Evolutionary conservation across 169 alveolate genomes (phyloP).

Genomic region (Plasmodium fragile): DNA sequence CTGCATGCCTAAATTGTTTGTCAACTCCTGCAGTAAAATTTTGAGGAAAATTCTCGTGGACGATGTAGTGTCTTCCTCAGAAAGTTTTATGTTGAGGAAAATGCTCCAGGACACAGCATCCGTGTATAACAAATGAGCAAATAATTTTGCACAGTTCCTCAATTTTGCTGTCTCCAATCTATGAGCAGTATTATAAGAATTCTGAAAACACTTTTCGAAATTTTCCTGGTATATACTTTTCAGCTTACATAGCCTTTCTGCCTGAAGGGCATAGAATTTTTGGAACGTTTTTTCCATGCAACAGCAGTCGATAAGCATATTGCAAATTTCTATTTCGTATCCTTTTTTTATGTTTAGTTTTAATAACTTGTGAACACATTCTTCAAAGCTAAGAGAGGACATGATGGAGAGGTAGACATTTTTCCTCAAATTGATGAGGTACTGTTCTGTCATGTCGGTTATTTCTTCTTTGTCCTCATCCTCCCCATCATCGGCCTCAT

Average conservation of each 20-base stretch:
- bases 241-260: constrained; percentile 96
- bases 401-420: constrained; percentile 97
- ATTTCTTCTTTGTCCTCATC: constrained; percentile 82
- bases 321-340: constrained; percentile 94
- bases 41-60: constrained; percentile 97
- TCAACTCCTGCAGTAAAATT: constrained; percentile 94
- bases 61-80: constrained; percentile 98
- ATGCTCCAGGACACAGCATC: constrained; percentile 90
- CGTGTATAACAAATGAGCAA: constrained; percentile 95
- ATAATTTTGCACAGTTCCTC: constrained; percentile 97
- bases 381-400: constrained; percentile 98
- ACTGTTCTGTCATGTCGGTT: constrained; percentile 95
- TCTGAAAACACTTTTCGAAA: constrained; percentile 91
- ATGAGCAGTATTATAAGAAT: constrained; percentile 91
- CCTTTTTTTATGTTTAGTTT: constrained; percentile 95
- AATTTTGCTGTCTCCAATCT: constrained; percentile 97
- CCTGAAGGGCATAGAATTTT: constrained; percentile 95
- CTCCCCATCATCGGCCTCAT: constrained; percentile 86
- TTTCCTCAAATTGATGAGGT: constrained; percentile 94
- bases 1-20: constrained; percentile 90
- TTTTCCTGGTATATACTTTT: constrained; percentile 93
- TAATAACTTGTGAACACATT: constrained; percentile 97
- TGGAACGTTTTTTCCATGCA: constrained; percentile 99
- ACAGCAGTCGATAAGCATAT: constrained; percentile 98
- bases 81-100: constrained; percentile 91